Base-by-base conservation (phyloP, 225 moss, liverwort and hornwort genomes). In the Sphagnum contortum region DNA sequence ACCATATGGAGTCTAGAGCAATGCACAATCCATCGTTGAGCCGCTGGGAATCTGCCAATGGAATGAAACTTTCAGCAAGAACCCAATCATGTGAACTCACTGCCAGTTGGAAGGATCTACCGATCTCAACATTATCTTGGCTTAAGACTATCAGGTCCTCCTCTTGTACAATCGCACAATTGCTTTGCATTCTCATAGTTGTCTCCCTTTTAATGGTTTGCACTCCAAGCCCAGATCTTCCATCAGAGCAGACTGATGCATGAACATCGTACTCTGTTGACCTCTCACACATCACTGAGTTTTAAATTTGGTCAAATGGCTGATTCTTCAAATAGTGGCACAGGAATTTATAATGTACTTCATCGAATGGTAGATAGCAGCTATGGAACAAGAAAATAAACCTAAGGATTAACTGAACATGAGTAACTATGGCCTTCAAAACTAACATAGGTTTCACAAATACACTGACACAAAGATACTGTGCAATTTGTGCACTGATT, bases 11-110 rank as follows among this genome's bases (percentile, higher is more conserved):
- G 59, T 96, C 95, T 63, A 96, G 62, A 50, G 92, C 92, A 66
- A 96, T 92, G 68, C 95, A 92, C 79, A 96, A 81, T 8, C 90
- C 92, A 68, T 96, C 92, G 62, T 96, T 96, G 12, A 96, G 84
- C 63, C 95, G 81, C 71, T 87, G 95, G 9, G 78, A 74, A 68
- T 92, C 90, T 53, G 95, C 95, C 64, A 85, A 64, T 48, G 90
- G 83, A 65, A 96, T 85, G 52, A 90, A 77, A 63, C 90, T 88
- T 73, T 96, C 95, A 11, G 95, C 95, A 45, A 92, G 66, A 67
- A 71, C 67, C 95, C 95, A 96, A 59, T 92, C 89, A 60, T 96
- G 95, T 46, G 87, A 78, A 76, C 92, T 88, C 3, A 96, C 95
- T 64, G 92, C 95, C 69, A 96, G 75, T 73, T 92, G 95, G 72